Evolutionary conservation across 371 early-diverging fungal species (phyloP), one percentile per base, ranked within the genome.

Genomic region (Rhizopus delemar): DNA sequence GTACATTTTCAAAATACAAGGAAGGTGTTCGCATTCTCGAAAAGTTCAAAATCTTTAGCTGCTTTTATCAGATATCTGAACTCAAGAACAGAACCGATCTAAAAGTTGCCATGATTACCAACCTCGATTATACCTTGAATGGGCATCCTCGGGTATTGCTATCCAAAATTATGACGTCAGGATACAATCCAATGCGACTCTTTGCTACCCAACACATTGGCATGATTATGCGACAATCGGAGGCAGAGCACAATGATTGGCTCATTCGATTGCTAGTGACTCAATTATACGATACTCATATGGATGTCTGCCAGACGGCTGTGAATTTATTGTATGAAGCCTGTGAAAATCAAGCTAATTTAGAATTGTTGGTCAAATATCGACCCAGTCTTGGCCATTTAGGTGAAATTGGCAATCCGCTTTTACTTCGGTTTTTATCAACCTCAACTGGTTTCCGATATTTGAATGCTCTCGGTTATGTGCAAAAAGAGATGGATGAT

Each of bases 131-230:
- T 68, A 77, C 80, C n/a, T 56, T 81, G 81, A 92, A 94, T 60
- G 91, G 92, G 0, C 95, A 94, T 70, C 86, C 92, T 0, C 83
- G 93, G 0, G 84, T 91, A 9, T 71, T 94, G 6, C 59, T 94
- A 5, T 87, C 90, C 9, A 94, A 94, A 60, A 80, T 93, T 32
- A 86, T 93, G 86, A 90, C 92, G 0, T 91, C 91, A 0, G 89
- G 90, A 0, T 88, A 90, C 59, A 88, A 88, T 65, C 86, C 87
- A 9, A 85, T 92, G 35, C 88, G 95, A 5, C 68, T 92, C 9
- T 89, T 86, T 65, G 87, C 93, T 0, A 94, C 95, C 0, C 74
- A 84, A 55, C 84, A 89, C 62, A 69, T 93, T 4, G 85, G 90
- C 8, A 69, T 73, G 1, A 80, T 92, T 8, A 72, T 91, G 57